Evolutionary conservation across 352 stramenopile genomes (phyloP).

Genomic region (Phytophthora pinifolia): DNA sequence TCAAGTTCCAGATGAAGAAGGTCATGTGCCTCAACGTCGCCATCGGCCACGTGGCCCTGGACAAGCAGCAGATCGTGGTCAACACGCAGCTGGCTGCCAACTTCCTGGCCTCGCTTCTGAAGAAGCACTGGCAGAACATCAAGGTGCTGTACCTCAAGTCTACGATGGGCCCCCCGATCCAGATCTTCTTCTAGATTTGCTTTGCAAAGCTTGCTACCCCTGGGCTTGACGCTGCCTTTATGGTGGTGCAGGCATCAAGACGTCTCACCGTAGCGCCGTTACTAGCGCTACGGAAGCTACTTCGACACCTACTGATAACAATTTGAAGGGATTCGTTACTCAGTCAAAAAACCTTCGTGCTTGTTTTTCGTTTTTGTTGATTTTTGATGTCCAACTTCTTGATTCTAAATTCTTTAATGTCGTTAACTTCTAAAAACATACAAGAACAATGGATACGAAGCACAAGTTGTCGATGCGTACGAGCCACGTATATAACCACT

Average conservation of each 20-base stretch:
- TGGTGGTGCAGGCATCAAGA: slow-evolving; percentile 4
- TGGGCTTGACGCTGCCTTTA: slow-evolving; percentile 1
- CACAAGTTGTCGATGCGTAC: background rate
- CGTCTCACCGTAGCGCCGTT: slow-evolving; percentile 33
- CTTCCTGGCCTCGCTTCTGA: slow-evolving; percentile 98
- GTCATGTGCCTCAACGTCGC: slow-evolving; percentile 99
- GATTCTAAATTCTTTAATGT: too few relatives aligned
- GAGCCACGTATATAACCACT: slow-evolving; percentile 32
- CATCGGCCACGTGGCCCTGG: slow-evolving; percentile 96
- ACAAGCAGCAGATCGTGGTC: slow-evolving; percentile 95
- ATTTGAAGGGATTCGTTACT: slow-evolving; percentile 47
- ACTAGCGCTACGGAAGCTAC: slow-evolving; percentile 33
- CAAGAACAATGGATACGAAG: too few relatives aligned
- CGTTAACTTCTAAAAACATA: too few relatives aligned
- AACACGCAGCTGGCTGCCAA: slow-evolving; percentile 99
- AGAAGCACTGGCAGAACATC: slow-evolving; percentile 99
- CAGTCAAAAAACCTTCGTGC: slow-evolving; percentile 6
- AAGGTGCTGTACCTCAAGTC: slow-evolving; percentile 99
- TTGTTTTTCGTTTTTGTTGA: too few relatives aligned
- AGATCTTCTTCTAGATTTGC: slow-evolving; percentile 99
- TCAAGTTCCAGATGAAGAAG: slow-evolving; percentile 99
- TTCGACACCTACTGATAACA: slow-evolving; percentile 42
- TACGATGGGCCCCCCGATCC: slow-evolving; percentile 97
- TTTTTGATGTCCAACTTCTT: too few relatives aligned
- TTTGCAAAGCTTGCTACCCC: slow-evolving; percentile 1